Evolutionary conservation across 2,329 filamentous ascomycete species (phyloP), one percentile per base, ranked within the genome.

Genomic region (Pyricularia sp.): DNA sequence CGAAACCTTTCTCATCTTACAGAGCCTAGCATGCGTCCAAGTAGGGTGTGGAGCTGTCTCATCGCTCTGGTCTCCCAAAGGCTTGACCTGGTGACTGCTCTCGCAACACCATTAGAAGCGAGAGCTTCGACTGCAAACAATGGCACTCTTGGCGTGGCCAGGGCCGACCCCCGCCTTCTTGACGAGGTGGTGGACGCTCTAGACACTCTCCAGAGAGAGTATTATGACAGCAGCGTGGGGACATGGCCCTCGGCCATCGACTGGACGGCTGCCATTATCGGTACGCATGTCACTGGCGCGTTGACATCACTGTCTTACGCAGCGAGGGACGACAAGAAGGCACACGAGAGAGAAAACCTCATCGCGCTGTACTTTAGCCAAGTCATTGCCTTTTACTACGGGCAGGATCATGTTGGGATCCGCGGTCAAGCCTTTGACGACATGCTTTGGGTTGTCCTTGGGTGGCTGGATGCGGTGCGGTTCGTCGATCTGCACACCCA

Each of bases 391-490:
- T 97, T 90, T 73, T 97, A 96, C 76, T 97, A 94, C 76, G 93
- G 92, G 25, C 92, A 98, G 77, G 88, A 97, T 77, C 86, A 89
- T 4, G 88, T 93, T 71, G 83, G 85, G 31, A 85, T 97, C 66
- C 85, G 92, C 64, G 87, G 88, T 69, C 78, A 88, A 81, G 94
- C 94, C 0, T 97, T 90, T 76, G 94, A 97, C 76, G 94, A 98
- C 77, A 97, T 97, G 81, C 85, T 97, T 2, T 98, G 94, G 94
- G 93, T 97, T 0, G 93, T 96, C 2, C 84, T 98, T 55, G 92
- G 91, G 71, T 97, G 94, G 94, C 81, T 97, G 68, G 92, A 97
- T 76, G 87, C 87, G 66, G 86, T 93, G 71, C 89, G 91, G 72
- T 93, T 97, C 75, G 86, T 94, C 67, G 81, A 88, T 36, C 80